Percentiles rank a stretch among this genome's conserved stretches.
Evolutionary conservation across 2,329 filamentous ascomycete species (phyloP).

Genomic region (Stemphylium vesicarium): DNA sequence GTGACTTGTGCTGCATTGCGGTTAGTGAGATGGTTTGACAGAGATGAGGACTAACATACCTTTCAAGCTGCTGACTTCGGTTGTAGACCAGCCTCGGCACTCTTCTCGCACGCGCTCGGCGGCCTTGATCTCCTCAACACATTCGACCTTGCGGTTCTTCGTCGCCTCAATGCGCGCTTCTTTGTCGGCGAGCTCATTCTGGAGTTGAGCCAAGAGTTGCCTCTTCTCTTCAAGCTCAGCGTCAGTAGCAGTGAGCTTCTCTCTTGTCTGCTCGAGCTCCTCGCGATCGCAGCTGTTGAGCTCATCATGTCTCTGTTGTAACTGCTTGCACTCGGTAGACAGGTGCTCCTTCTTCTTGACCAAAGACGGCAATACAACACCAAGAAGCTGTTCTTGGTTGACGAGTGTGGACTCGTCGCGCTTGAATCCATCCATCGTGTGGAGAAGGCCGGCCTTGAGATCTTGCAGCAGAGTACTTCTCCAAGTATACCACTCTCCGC

Average conservation of each 20-base stretch:
- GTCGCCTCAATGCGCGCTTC: slow-evolving; percentile 68
- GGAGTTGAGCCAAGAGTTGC: slow-evolving; percentile 69
- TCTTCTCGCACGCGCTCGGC: slow-evolving; percentile 86
- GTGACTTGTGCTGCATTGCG: slow-evolving; percentile 65
- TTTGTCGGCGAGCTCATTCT: slow-evolving; percentile 70
- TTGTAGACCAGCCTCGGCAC: slow-evolving; percentile 85
- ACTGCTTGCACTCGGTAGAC: slow-evolving; percentile 66
- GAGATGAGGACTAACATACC: slow-evolving; percentile 56
- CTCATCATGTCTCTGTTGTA: slow-evolving; percentile 76
- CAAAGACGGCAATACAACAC: slow-evolving; percentile 70
- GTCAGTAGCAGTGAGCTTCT: slow-evolving; percentile 69
- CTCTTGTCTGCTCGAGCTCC: slow-evolving; percentile 76
- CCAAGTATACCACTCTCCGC: slow-evolving; percentile 99
- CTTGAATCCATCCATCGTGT: slow-evolving; percentile 77
- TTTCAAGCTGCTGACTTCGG: slow-evolving; percentile 81
- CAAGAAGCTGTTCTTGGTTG: slow-evolving; percentile 72
- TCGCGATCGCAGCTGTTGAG: slow-evolving; percentile 80
- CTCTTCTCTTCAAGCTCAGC: slow-evolving; percentile 73
- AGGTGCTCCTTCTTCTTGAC: slow-evolving; percentile 67
- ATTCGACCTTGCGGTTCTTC: slow-evolving; percentile 71
- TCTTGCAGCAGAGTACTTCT: slow-evolving; percentile 85
- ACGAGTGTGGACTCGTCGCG: slow-evolving; percentile 71
- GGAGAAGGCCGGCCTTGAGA: slow-evolving; percentile 78
- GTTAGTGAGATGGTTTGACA: slow-evolving; percentile 44
- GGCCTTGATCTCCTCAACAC: slow-evolving; percentile 75